phyloP scores from a whole-genome alignment of 805 yeast genomes.

The Kuraishia molischiana region DNA sequence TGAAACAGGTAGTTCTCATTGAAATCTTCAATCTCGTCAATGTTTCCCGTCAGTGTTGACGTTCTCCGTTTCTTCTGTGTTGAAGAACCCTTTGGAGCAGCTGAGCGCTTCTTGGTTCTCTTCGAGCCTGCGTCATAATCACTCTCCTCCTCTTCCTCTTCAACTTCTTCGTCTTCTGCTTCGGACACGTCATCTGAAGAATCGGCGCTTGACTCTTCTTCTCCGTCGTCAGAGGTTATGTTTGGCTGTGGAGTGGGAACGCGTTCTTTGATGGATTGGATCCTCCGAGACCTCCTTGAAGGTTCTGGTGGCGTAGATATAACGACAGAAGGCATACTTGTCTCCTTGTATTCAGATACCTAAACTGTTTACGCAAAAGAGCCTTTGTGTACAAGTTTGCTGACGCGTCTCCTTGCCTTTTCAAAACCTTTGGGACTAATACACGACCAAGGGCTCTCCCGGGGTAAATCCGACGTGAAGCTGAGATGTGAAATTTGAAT shows the following conservation, averaged over 20 bases:
- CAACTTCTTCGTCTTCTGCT: slow-evolving; percentile 8
- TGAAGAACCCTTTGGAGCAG: neutral
- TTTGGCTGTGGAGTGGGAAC: neutral
- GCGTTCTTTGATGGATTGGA: neutral
- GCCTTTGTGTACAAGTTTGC: too few species aligned
- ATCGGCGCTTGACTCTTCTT: too few species aligned
- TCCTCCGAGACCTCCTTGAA: neutral
- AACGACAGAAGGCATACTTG: neutral
- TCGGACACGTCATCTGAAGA: neutral
- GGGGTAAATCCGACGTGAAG: too few species aligned
- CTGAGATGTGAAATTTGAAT: too few species aligned
- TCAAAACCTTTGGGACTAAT: too few species aligned
- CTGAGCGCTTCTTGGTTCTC: neutral
- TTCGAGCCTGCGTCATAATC: slow-evolving; percentile 11
- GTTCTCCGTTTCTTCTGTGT: neutral
- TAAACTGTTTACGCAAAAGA: too few species aligned
- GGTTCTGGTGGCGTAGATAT: neutral
- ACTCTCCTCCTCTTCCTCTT: slow-evolving; percentile 10
- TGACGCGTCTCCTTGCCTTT: too few species aligned
- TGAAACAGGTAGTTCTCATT: slow-evolving; percentile 39
- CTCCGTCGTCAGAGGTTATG: too few species aligned
- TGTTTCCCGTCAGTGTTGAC: slow-evolving; percentile 10
- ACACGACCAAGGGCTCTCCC: too few species aligned
- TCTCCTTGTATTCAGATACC: too few species aligned
- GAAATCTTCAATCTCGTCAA: slow-evolving; percentile 31